Evolutionary conservation across 2,329 filamentous ascomycete genomes (phyloP).

Genomic region (Monosporascus sp.): DNA sequence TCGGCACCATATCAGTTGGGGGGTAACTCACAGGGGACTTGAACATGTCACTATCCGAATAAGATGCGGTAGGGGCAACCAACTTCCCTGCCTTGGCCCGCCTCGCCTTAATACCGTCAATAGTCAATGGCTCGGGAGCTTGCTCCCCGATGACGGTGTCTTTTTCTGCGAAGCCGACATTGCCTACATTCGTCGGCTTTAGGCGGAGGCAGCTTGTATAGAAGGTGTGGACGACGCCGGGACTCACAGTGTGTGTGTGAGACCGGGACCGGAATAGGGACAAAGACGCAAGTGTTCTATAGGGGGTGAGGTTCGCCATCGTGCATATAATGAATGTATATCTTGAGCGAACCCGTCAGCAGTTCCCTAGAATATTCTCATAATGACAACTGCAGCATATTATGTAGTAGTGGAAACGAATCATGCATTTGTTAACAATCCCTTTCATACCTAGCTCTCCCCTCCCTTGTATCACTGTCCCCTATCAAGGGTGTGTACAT

Average conservation of each 20-base stretch:
- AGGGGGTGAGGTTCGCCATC: conserved; percentile 7
- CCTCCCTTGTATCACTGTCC: neutral
- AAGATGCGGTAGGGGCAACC: conserved; percentile 69
- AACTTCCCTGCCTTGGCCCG: conserved; percentile 68
- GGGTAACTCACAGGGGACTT: conserved; percentile 58
- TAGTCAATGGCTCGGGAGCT: conserved; percentile 39
- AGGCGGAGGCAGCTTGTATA: conserved; percentile 3
- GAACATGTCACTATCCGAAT: conserved; percentile 75
- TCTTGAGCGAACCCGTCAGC: neutral
- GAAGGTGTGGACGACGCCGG: conserved; percentile 8
- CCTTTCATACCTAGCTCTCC: neutral
- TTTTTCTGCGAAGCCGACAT: conserved; percentile 14
- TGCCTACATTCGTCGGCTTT: conserved; percentile 15
- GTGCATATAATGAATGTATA: neutral
- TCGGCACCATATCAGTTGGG: conserved; percentile 10
- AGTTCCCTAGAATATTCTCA: neutral
- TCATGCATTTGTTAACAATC: neutral
- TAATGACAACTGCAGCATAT: neutral
- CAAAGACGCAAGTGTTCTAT: conserved; percentile 4
- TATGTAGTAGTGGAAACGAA: neutral
- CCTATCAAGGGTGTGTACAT: no score
- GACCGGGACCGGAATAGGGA: conserved; percentile 3
- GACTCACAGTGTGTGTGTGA: conserved; percentile 1
- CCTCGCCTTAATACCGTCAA: conserved; percentile 61
- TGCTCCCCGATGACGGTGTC: conserved; percentile 14